Base-by-base conservation (phyloP, 2,329 filamentous ascomycete species). In the Pseudomassariella vexata region DNA sequence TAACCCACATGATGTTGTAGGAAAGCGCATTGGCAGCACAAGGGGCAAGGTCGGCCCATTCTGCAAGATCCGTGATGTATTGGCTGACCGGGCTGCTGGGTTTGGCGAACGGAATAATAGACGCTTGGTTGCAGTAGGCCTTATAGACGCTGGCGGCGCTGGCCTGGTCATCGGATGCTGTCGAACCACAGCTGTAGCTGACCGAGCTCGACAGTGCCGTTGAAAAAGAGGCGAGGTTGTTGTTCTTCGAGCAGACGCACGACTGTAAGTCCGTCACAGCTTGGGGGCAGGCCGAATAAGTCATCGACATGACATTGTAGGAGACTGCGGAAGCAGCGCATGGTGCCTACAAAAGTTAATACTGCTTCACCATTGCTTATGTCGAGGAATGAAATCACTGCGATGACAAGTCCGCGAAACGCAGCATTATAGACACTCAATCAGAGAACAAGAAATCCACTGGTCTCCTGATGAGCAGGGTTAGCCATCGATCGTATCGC, bases 191-290 rank as follows among this genome's bases (percentile, higher is more conserved):
- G 25, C 49, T 58, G 24, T 53, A 57, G 35, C 53, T 58, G 16
- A 73, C 46, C 5, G 57, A 60, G 10, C 35, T 44, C 8, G 61
- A 63, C 15, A 74, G 53, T 5, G 40, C 45, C 2, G 54, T 50
- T 10, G 54, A 51, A 32, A 73, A 47, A 4, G 57, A 52, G 4
- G 50, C 54, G 11, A 56, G 52, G 37, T 62, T 60, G 28, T 56
- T 59, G 39, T 61, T 58, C 45, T 70, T 66, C 10, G 63, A 65
- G 52, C 70, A 76, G n/a, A 71, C 58, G 36, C 71, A 76, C 7
- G 60, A 63, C 40, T 73, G 68, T 7, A 75, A 50, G 5, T 56
- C 62, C 5, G 60, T 57, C 10, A 60, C 62, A 5, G 50, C 62
- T 17, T 62, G 53, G 10, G 62, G 62, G 39, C 70, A 74, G 27